phyloP scores from a whole-genome alignment of 305 asterid genomes.

The Fraxinus floribunda region DNA sequence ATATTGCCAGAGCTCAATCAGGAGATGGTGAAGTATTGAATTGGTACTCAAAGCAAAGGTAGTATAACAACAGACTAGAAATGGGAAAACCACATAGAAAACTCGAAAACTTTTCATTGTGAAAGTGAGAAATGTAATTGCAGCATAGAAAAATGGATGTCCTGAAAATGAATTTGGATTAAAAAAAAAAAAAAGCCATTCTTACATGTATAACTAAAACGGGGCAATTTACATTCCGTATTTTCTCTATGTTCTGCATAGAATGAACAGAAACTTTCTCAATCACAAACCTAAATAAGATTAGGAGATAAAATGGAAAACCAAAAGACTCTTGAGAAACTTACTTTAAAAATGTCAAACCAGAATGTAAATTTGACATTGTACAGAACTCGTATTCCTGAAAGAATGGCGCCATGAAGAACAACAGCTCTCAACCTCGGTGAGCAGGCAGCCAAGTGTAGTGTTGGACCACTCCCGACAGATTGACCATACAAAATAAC shows the following conservation, averaged over 20 bases:
- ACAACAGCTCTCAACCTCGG: constrained; percentile 78
- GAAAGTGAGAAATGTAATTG: neutral
- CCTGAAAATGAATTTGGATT: neutral
- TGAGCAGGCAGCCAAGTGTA: constrained; percentile 76
- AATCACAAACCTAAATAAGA: constrained; percentile 19
- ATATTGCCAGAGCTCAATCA: neutral
- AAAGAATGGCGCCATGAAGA: constrained; percentile 96
- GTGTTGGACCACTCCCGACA: constrained; percentile 93
- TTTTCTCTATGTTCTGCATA: constrained; percentile 87
- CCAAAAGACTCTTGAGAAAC: constrained; percentile 8
- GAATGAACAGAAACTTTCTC: constrained; percentile 14
- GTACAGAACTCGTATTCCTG: constrained; percentile 93
- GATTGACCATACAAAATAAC: constrained; percentile 89
- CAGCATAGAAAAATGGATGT: neutral
- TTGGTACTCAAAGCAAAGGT: neutral
- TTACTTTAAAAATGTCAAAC: constrained; percentile 95
- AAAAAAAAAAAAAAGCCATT: neutral
- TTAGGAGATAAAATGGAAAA: neutral
- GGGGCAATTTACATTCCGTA: constrained; percentile 83
- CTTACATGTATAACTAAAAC: constrained; percentile 97
- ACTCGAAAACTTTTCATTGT: neutral
- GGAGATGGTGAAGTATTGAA: neutral
- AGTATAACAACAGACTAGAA: neutral
- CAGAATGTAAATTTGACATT: constrained; percentile 95
- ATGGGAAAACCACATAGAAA: neutral